Base-by-base conservation (phyloP, 805 yeast genomes). In the Kuraishia floccosa region DNA sequence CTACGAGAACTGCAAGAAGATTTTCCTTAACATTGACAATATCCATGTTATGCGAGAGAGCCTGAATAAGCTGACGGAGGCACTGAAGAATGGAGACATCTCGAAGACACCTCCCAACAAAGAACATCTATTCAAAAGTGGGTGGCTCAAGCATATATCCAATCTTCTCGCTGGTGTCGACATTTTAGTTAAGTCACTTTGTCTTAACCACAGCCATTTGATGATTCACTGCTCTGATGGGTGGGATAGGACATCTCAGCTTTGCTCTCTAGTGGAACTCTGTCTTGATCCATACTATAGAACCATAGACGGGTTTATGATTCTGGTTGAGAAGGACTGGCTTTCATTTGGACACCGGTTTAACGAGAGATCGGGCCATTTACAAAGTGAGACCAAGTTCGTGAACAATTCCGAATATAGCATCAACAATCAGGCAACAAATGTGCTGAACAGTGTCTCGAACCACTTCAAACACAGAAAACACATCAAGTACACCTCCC, bases 201-300 rank as follows among this genome's bases (percentile, higher is more conserved):
- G 83, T 32, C 71, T 78, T 42, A 84, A 85, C 51, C 73, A 76
- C 38, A 80, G 91, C 13, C 93, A 89, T 50, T 66, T 89, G 4
- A 49, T 91, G 7, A 68, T 91, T 5, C 98, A 91, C 57, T 91
- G 98, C 50, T 85, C 96, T 1, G 98, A 91, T 58, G 98, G 98
- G 1, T 91, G 98, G 98, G 98, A 91, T 49, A 63, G 98, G 35
- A 91, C 98, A 0, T 74, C 96, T 0, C 97, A 91, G 49, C 71
- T 87, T 1, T 68, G 86, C 5, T 78, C 95, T 2, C 57, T 91
- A 37, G 72, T 87, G 16, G 89, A 89, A 53, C 55, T 91, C 4
- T 83, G 95, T 46, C 60, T 87, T 6, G 97, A 91, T 50, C 96
- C 97, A 1, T 84, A 72, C 49, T 91, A 67, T 52, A 65, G 98